Evolutionary conservation across 768 basidiomycete species (phyloP).

Genomic region (Kwoniella newhampshirensis): DNA sequence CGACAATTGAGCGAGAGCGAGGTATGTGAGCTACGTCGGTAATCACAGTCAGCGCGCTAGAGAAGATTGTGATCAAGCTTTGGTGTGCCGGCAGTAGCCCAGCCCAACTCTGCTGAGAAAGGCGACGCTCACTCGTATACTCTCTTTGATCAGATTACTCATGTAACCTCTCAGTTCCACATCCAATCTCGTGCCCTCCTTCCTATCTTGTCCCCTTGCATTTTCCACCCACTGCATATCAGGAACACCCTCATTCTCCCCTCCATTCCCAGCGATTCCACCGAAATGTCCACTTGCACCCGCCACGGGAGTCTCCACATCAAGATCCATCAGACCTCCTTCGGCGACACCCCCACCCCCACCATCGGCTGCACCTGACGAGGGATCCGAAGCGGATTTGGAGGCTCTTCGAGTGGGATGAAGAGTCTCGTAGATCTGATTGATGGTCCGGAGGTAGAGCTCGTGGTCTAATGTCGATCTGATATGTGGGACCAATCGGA

Average conservation of each 20-base stretch:
- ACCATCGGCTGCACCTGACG: background rate
- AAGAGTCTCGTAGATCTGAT: constrained; percentile 3
- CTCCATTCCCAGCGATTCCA: background rate
- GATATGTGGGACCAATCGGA: constrained; percentile 28
- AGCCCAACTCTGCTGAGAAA: too few relatives aligned
- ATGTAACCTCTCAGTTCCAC: constrained; percentile 91
- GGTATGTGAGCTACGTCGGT: constrained; percentile 43
- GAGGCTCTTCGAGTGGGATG: background rate
- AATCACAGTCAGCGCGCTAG: background rate
- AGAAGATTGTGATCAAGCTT: too few relatives aligned
- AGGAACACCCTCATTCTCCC: constrained; percentile 16
- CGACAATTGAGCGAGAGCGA: constrained; percentile 81
- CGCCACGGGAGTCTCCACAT: background rate
- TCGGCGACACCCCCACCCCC: background rate
- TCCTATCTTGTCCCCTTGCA: constrained; percentile 63
- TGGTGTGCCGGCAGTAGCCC: too few relatives aligned
- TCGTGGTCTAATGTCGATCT: constrained; percentile 32
- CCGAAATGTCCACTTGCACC: background rate
- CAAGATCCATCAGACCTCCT: constrained; percentile 4
- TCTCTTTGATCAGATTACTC: constrained; percentile 98
- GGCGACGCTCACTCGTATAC: constrained; percentile 71
- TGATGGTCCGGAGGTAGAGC: constrained; percentile 14
- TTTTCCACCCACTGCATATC: constrained; percentile 76
- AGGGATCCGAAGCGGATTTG: background rate
- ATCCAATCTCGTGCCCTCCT: constrained; percentile 80